Evolutionary conservation across 768 basidiomycete species (phyloP), one percentile per base, ranked within the genome.

Genomic region (Kwoniella dejecticola): DNA sequence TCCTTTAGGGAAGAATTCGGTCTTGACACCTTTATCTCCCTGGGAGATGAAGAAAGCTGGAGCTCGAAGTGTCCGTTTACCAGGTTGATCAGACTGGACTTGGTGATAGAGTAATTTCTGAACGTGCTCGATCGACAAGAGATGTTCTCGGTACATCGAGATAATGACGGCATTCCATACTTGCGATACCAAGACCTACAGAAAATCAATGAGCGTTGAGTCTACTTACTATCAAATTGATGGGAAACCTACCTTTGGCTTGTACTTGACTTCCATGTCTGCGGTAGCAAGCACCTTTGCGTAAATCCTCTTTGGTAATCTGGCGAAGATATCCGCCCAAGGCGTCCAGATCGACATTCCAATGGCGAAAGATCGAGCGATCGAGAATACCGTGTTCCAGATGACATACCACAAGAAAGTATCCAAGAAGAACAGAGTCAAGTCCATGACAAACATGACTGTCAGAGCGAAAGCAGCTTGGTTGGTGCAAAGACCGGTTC

Each of bases 121-220:
- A 41, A 99, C 95, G 71, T 99, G 96, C 70, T 97, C 93, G 74
- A 99, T 99, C 48, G 94, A 97, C 33, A 98, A 82, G n/a, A 99
- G 79, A 77, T 98, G 96, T 79, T 99, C 96, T 74, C 96, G 88
- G 80, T 98, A 99, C 96, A 99, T 99, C 13, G 95, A 98, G 69
- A 99, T 98, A 81, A 99, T 96, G 81, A 99, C 88, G 23, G 96
- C 96, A 77, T 99, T 99, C 96, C 96, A 98, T 57, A 99, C 94
- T 80, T 97, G 96, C 15, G 94, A 96, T 44, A 99, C 95, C 40
- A 99, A 84, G 38, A 99, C 92, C 90, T 92, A 56, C 26, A 31
- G n/a, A 60, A 49, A 52, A 49, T n/a, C n/a, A n/a, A n/a, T 15
- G 33, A 7, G 33, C 15, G 38, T 52, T 42, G n/a, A n/a, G n/a